Conservation (phyloP, 306 rosid species). For the Glycine latifolia region DNA sequence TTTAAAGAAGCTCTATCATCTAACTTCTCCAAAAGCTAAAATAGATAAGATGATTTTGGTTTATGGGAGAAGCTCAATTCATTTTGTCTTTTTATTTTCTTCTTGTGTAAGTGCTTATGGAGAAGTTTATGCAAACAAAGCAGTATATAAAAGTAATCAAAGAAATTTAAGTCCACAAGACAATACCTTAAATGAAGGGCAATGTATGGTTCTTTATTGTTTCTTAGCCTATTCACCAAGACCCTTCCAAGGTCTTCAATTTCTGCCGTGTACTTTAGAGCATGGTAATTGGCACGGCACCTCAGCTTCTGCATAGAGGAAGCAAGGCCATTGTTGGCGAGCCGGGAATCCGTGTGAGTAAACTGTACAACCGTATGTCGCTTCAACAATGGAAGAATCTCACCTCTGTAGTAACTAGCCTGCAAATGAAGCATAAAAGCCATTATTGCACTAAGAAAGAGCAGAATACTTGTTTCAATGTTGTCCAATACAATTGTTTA, state of each 20-base stretch:
- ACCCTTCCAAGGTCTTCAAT: slow-evolving; percentile 84
- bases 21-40: too few relatives aligned
- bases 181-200: slow-evolving; percentile 92
- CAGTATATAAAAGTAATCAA: neutral
- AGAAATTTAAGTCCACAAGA: neutral
- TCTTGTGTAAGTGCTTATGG: neutral
- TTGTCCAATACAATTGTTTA: slow-evolving; percentile 8
- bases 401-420: slow-evolving; percentile 92
- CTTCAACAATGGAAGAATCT: slow-evolving; percentile 77
- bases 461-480: neutral
- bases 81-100: neutral
- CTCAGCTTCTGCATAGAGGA: slow-evolving; percentile 83
- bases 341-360: slow-evolving; percentile 93
- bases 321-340: slow-evolving; percentile 87
- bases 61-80: too few relatives aligned
- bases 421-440: slow-evolving; percentile 61
- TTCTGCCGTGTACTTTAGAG: slow-evolving; percentile 76
- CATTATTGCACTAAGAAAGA: neutral
- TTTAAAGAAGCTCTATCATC: too few relatives aligned
- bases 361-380: slow-evolving; percentile 70
- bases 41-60: too few relatives aligned
- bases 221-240: slow-evolving; percentile 79
- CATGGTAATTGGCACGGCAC: slow-evolving; percentile 90
- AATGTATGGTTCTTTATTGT: slow-evolving; percentile 71
- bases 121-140: neutral